phyloP scores from a whole-genome alignment of 495 filamentous ascomycete species.

The Penicillium cataractarum region DNA sequence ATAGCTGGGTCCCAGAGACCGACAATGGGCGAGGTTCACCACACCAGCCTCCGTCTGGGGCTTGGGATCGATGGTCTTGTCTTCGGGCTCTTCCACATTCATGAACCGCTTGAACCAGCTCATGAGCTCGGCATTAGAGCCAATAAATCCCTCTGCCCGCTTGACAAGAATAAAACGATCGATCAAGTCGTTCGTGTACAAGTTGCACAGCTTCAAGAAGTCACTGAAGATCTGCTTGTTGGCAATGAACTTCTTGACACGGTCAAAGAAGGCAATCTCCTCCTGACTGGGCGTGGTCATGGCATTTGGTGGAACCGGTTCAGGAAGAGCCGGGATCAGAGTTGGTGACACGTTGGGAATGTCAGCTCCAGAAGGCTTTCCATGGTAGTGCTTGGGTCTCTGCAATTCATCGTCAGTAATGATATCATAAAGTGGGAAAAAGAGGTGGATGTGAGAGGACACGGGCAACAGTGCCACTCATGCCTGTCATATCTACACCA shows the following conservation, averaged over 20 bases:
- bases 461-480: neutral
- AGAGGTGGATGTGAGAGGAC: slow-evolving; percentile 3
- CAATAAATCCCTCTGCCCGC: slow-evolving; percentile 83
- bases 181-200: slow-evolving; percentile 89
- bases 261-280: slow-evolving; percentile 91
- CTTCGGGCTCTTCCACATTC: slow-evolving; percentile 64
- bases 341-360: slow-evolving; percentile 79
- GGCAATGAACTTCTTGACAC: slow-evolving; percentile 92
- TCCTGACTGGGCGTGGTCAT: slow-evolving; percentile 65
- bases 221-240: slow-evolving; percentile 92
- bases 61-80: slow-evolving; percentile 77
- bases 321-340: slow-evolving; percentile 81
- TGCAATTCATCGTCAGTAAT: slow-evolving; percentile 35
- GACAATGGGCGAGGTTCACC: slow-evolving; percentile 90
- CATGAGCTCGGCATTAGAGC: slow-evolving; percentile 83
- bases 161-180: slow-evolving; percentile 77
- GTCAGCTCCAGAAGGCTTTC: slow-evolving; percentile 66
- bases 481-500: neutral
- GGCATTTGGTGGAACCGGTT: slow-evolving; percentile 74
- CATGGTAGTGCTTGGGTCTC: slow-evolving; percentile 64
- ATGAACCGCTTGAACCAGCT: slow-evolving; percentile 83
- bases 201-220: slow-evolving; percentile 92
- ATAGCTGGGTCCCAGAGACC: slow-evolving; percentile 92
- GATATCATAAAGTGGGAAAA: neutral
- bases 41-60: slow-evolving; percentile 71